These are phyloP conservation scores for Starmerella floris DNA, from an alignment of 805 yeast genomes.

Conservation along the genomic window DNA sequence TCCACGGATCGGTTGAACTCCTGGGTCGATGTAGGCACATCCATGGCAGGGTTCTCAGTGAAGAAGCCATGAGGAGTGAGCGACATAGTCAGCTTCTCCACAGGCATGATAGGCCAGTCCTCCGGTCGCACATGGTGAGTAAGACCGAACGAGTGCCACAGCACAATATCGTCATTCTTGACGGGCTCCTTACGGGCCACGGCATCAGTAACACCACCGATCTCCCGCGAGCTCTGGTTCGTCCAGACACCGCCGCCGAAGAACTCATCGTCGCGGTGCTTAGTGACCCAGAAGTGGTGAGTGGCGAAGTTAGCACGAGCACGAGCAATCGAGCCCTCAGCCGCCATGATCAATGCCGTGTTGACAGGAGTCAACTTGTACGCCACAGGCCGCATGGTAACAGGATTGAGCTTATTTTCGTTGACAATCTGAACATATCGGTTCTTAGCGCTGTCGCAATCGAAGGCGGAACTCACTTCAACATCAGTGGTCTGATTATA, in stretches of 20 bases:
- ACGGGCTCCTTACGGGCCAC: slow-evolving; percentile 40
- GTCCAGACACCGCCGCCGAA: slow-evolving; percentile 80
- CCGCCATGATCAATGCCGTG: slow-evolving; percentile 60
- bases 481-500: slow-evolving; percentile 46
- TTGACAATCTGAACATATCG: slow-evolving; percentile 64
- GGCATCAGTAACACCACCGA: slow-evolving; percentile 27
- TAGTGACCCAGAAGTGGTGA: slow-evolving; percentile 70
- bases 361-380: slow-evolving; percentile 65
- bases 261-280: slow-evolving; percentile 55
- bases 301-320: slow-evolving; percentile 66
- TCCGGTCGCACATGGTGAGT: slow-evolving; percentile 61
- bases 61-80: slow-evolving; percentile 63
- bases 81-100: slow-evolving; percentile 55
- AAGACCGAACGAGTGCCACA: slow-evolving; percentile 71
- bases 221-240: slow-evolving; percentile 62
- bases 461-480: slow-evolving; percentile 57
- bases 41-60: slow-evolving; percentile 66
- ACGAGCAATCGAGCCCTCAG: slow-evolving; percentile 46
- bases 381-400: slow-evolving; percentile 59
- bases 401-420: slow-evolving; percentile 55
- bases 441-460: slow-evolving; percentile 61
- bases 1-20: slow-evolving; percentile 47
- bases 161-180: slow-evolving; percentile 54
- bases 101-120: slow-evolving; percentile 84
- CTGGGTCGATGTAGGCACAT: slow-evolving; percentile 58